These are phyloP conservation scores for Rubia occidens DNA, from an alignment of 305 asterid species.

Conservation along the genomic window DNA sequence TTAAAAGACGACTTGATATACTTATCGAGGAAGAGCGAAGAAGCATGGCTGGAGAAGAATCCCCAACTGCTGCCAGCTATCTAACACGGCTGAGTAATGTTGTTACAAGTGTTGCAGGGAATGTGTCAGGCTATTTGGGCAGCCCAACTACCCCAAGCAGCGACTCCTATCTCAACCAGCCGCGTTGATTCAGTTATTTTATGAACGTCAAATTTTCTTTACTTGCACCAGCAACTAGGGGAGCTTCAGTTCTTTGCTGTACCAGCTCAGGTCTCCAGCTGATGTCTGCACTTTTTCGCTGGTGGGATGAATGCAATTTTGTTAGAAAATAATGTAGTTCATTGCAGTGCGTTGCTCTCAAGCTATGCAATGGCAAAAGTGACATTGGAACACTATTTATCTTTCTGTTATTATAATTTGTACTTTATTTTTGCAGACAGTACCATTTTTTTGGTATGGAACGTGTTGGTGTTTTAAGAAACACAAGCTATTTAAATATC, in stretches of 20 bases:
- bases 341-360: neutral
- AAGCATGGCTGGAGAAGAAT: constrained; percentile 28
- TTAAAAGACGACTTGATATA: constrained; percentile 47
- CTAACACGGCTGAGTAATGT: constrained; percentile 51
- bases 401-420: neutral
- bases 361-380: neutral
- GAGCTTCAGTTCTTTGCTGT: neutral
- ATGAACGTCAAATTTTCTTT: neutral
- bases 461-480: no score
- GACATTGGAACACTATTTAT: neutral
- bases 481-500: no score
- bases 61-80: constrained; percentile 32
- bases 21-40: constrained; percentile 48
- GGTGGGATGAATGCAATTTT: neutral
- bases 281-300: neutral
- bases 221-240: neutral
- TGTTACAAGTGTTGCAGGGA: constrained; percentile 45
- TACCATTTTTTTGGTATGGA: no score
- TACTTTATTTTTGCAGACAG: no score
- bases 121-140: constrained; percentile 56
- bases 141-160: constrained; percentile 31
- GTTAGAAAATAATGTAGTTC: neutral
- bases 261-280: neutral
- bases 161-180: constrained; percentile 60
- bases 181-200: constrained; percentile 27